Conservation (phyloP, 345 rosid species). For the Nephelium lappaceum region DNA sequence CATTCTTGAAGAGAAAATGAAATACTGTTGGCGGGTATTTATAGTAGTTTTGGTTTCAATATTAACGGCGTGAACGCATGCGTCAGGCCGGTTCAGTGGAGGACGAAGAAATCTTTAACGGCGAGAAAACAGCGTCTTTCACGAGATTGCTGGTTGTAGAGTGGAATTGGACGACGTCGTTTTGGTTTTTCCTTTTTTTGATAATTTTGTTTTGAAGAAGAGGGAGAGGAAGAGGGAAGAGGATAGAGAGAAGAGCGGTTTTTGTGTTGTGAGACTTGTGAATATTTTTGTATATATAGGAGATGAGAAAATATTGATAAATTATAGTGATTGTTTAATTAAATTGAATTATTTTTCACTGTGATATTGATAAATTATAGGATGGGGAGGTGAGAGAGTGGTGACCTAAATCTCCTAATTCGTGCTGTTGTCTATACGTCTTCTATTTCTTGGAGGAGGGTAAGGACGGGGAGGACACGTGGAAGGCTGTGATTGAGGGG, state of each 20-base stretch:
- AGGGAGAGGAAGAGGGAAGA: background rate
- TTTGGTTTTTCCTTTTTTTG: background rate
- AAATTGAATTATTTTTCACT: background rate
- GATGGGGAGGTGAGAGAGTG: constrained; percentile 43
- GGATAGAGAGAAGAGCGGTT: background rate
- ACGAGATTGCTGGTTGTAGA: background rate
- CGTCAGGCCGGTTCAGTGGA: background rate
- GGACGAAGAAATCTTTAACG: background rate
- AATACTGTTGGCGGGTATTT: background rate
- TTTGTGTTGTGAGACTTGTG: background rate
- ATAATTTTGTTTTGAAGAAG: background rate
- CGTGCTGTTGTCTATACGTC: constrained; percentile 28
- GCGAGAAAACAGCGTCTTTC: constrained; percentile 5
- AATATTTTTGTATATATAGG: constrained; percentile 15
- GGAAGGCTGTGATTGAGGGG: constrained; percentile 8
- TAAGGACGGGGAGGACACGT: constrained; percentile 11
- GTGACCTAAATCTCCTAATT: constrained; percentile 67
- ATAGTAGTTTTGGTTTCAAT: background rate
- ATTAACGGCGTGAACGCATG: constrained; percentile 6
- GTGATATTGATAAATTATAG: too few species aligned
- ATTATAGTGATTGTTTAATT: background rate
- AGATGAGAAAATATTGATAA: background rate
- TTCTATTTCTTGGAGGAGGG: constrained; percentile 9
- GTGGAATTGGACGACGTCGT: background rate
- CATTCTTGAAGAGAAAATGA: constrained; percentile 21